Evolutionary conservation across 192 early-diverging fungal species (phyloP), one percentile per base, ranked within the genome.

Genomic region (Backusella westeae): DNA sequence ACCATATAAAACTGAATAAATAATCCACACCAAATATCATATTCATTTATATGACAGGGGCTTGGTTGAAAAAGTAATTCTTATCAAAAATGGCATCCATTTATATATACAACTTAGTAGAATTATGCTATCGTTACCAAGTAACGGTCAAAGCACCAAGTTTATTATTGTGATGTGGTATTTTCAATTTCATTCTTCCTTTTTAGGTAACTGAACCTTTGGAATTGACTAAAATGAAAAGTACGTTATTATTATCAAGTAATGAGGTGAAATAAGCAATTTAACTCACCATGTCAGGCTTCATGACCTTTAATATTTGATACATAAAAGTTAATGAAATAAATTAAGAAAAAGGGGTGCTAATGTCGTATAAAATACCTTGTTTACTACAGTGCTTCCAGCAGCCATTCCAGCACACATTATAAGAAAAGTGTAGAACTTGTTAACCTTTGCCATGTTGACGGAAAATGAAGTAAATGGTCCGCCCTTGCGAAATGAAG

Each of bases 391-490:
- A 26, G 75, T 77, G 19, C 75, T 77, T 42, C 75, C 75, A 38
- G 42, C 52, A n/a, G 69, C 75, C 75, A 77, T 77, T 56, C 75
- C 75, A 32, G 69, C 56, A 34, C 75, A 77, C 23, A 77, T 52
- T 17, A 63, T 53, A 9, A 77, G 34, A 56, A 77, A 77, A 9
- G 75, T 77, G 6, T 69, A 49, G 2, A 77, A 41, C 21, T 70
- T 77, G 49, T 69, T 71, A 35, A 63, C 29, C 34, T 77, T 21
- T 19, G 53, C 35, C 75, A 77, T 77, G 19, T 56, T 56, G 56
- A 63, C 23, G 26, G 4, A 8, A 29, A 10, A 26, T 29, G 26
- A 63, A 63, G 26, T 4, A 63, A 63, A 29, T 14, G 4, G 15
- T 44, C 12, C 12, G 41, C 2, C 9, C 36, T 38, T 32, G 32